Evolutionary conservation across 2,329 filamentous ascomycete species (phyloP).

Genomic region (Paramyrothecium roridum): DNA sequence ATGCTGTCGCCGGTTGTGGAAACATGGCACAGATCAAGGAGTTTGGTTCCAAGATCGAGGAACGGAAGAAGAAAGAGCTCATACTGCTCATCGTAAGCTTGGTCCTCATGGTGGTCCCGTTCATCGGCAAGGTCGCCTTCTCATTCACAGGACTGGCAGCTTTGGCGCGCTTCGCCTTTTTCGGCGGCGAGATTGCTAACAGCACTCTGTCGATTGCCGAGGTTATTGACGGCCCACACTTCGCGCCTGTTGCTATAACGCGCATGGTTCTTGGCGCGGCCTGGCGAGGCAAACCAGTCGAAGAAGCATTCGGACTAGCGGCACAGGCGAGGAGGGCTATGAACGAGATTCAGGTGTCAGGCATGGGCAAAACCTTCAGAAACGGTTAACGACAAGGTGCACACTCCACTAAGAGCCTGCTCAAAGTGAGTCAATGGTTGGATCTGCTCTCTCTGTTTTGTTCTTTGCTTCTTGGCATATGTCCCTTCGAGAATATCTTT

Average conservation of each 20-base stretch:
- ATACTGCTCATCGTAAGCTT: slow-evolving; percentile 36
- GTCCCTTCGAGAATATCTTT: too few relatives aligned
- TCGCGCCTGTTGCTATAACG: slow-evolving; percentile 21
- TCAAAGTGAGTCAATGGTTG: too few relatives aligned
- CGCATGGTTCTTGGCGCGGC: slow-evolving; percentile 11
- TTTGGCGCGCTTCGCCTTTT: slow-evolving; percentile 8
- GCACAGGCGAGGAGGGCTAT: neutral
- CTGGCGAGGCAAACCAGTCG: neutral
- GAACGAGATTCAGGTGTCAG: neutral
- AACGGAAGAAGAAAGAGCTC: slow-evolving; percentile 15
- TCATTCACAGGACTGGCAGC: neutral
- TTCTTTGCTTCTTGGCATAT: too few relatives aligned
- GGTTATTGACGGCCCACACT: slow-evolving; percentile 16
- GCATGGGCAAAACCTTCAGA: neutral
- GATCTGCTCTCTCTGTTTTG: too few relatives aligned
- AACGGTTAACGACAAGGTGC: neutral
- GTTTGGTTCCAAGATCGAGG: slow-evolving; percentile 16
- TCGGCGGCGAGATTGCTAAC: slow-evolving; percentile 16
- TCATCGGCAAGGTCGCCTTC: slow-evolving; percentile 35
- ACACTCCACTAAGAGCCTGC: too few relatives aligned
- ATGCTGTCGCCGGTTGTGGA: slow-evolving; percentile 19
- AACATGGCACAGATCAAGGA: slow-evolving; percentile 18
- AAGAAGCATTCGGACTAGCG: neutral
- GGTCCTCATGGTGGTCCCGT: slow-evolving; percentile 45
- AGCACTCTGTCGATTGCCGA: slow-evolving; percentile 15